A percentile compares a stretch with the other conserved stretches of the same genome.
Conservation (phyloP, 2,329 filamentous ascomycete genomes). For the Incumbomyces lentus region DNA sequence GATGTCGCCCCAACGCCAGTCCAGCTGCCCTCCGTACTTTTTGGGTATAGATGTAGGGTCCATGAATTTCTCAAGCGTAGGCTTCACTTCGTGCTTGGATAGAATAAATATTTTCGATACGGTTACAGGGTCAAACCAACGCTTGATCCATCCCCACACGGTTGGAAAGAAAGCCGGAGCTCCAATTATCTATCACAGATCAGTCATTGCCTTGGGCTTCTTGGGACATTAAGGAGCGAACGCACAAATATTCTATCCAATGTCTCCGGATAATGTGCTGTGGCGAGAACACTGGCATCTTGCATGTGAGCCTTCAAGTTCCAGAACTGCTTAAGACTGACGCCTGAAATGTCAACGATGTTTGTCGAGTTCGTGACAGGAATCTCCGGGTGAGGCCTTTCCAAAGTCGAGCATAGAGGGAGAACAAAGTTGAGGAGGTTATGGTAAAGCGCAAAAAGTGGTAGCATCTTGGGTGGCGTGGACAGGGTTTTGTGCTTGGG, state of each 20-base stretch:
- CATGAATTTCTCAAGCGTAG: constrained; percentile 72
- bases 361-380: constrained; percentile 89
- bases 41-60: constrained; percentile 75
- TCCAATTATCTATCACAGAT: constrained; percentile 57
- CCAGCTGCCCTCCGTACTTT: constrained; percentile 76
- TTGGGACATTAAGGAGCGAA: constrained; percentile 3
- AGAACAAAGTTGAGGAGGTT: constrained; percentile 79
- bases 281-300: constrained; percentile 75
- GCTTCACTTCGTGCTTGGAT: constrained; percentile 57
- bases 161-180: constrained; percentile 81
- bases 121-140: constrained; percentile 86
- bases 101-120: constrained; percentile 96
- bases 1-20: constrained; percentile 69
- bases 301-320: constrained; percentile 91
- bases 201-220: too few relatives aligned
- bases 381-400: constrained; percentile 63
- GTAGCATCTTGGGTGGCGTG: constrained; percentile 62
- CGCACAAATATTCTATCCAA: constrained; percentile 66
- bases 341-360: constrained; percentile 83
- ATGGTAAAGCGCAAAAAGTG: constrained; percentile 87
- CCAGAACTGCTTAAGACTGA: constrained; percentile 91
- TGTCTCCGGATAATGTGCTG: constrained; percentile 90
- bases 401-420: constrained; percentile 70
- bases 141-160: constrained; percentile 78
- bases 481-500: constrained; percentile 46